Conservation (phyloP, 225 moss, liverwort and hornwort genomes). For the Physcomitrium patens region DNA sequence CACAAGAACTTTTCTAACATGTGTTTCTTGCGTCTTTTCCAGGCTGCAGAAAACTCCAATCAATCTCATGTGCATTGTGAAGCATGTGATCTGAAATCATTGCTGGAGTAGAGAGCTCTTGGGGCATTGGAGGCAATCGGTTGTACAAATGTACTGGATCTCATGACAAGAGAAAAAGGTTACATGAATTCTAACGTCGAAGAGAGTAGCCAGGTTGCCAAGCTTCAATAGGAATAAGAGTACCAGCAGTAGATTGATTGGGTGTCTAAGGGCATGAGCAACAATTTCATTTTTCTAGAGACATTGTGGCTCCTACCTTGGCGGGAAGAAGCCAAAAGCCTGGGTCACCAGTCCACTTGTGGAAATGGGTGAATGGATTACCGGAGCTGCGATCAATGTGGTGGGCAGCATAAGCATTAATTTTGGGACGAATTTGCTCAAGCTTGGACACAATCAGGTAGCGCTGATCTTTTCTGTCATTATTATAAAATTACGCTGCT, state of each 20-base stretch:
- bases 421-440: slow-evolving; percentile 98
- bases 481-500: slow-evolving; percentile 1
- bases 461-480: neutral
- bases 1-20: no score
- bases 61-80: no score
- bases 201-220: slow-evolving; percentile 32
- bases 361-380: slow-evolving; percentile 99
- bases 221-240: slow-evolving; percentile 24
- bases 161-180: no score
- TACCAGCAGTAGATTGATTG: slow-evolving; percentile 23
- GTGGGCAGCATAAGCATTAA: slow-evolving; percentile 96
- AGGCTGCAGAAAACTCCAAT: no score
- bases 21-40: no score
- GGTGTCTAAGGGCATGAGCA: slow-evolving; percentile 50
- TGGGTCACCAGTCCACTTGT: slow-evolving; percentile 30
- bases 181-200: slow-evolving; percentile 19
- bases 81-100: no score
- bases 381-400: slow-evolving; percentile 97
- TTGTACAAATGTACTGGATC: slow-evolving; percentile 2
- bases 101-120: no score
- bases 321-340: slow-evolving; percentile 39
- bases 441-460: slow-evolving; percentile 99
- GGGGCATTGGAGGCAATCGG: no score
- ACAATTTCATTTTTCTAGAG: slow-evolving; percentile 34
- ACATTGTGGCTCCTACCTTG: slow-evolving; percentile 46